Conservation (phyloP, 495 filamentous ascomycete genomes). For the Penicillium salamii region DNA sequence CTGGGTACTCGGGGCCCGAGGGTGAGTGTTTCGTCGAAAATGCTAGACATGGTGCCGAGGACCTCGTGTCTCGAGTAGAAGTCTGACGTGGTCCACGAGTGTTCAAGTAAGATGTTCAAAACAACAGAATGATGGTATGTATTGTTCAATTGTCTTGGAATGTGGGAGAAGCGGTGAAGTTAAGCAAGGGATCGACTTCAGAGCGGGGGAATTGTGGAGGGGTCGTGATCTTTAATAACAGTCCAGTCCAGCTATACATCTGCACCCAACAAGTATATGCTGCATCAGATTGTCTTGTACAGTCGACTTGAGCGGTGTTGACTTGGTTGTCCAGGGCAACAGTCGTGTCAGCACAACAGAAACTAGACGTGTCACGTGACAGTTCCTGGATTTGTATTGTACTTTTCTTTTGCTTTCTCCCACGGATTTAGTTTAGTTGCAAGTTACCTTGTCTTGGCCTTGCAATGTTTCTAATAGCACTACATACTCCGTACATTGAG, state of each 20-base stretch:
- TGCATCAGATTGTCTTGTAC: not conserved
- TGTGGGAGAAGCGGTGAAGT: slow-evolving; percentile 9
- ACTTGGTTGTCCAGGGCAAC: too few relatives aligned
- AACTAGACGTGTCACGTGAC: too few relatives aligned
- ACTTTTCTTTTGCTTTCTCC: too few relatives aligned
- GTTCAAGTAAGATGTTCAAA: too few relatives aligned
- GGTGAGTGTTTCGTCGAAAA: slow-evolving; percentile 24
- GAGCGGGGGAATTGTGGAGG: not conserved
- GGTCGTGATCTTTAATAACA: not conserved
- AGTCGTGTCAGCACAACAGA: too few relatives aligned
- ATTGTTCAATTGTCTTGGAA: not conserved
- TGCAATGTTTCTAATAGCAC: too few relatives aligned
- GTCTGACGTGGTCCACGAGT: not conserved
- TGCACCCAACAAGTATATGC: not conserved
- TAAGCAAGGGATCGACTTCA: slow-evolving; percentile 6
- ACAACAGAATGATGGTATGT: not conserved
- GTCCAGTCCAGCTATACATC: not conserved
- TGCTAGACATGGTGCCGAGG: slow-evolving; percentile 23
- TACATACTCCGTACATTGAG: too few relatives aligned
- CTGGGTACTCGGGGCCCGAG: slow-evolving; percentile 27
- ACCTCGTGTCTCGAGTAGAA: slow-evolving; percentile 3
- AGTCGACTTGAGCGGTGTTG: not conserved
- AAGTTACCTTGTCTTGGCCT: too few relatives aligned
- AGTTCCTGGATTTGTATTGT: too few relatives aligned
- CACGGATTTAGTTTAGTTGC: too few relatives aligned